Evolutionary conservation across 306 rosid genomes (phyloP), one percentile per base, ranked within the genome.

Genomic region (Styphnolobium japonicum): DNA sequence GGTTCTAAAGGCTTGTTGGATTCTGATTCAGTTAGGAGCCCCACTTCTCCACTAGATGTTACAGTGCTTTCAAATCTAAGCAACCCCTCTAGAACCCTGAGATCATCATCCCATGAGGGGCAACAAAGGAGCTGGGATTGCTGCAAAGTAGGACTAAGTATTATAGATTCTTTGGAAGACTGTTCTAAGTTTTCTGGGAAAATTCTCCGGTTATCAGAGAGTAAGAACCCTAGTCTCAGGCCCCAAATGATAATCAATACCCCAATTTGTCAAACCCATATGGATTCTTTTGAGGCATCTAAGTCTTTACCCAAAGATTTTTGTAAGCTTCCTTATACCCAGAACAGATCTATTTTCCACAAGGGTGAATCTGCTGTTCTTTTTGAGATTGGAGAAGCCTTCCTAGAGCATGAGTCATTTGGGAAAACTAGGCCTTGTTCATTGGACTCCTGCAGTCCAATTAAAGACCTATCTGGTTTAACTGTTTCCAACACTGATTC

Each of bases 1-100:
- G 80, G 82, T 60, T 64, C 87, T 64, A 88, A 81, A 36, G 96
- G 90, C 33, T 62, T 88, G 18, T 33, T 90, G 58, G 98, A 93
- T 74, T 87, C 85, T 81, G 98, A 94, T 82, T 90, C 91, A 61
- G 83, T 89, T 60, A 85, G 84, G 76, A 94, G 98, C 71, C 98
- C 98, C 64, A 94, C 96, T 55, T 94, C 98, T 49, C 93, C 98
- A 42, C 85, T 94, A 15, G 97, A 90, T 80, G 34, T 84, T 74
- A 80, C 88, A 82, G 82, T 88, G 16, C 85, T 92, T 76, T 86
- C 97, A 63, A 88, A 82, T 79, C 80, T 86, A 31, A 88, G 92
- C 34, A 87, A 86, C 80, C 48, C 90, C 31, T 67, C 82, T 48
- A 87, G 87, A 76, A 78, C 89, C 78, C 85, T 75, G 48, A 80